Conservation (phyloP, 2,329 filamentous ascomycete genomes). For the Botryotinia globosa region DNA sequence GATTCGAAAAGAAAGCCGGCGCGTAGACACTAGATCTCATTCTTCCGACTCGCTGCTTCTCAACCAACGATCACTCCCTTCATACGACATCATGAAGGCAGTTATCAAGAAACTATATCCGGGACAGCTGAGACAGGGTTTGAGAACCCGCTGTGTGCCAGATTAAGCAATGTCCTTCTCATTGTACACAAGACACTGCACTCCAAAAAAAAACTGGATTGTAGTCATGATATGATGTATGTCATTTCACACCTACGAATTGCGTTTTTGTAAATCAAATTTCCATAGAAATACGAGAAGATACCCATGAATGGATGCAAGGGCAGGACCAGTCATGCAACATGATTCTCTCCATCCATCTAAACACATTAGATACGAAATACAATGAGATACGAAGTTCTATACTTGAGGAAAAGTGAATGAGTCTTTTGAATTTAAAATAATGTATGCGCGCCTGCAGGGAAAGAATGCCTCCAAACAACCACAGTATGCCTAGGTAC, state of each 20-base stretch:
- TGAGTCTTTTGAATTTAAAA: conserved; percentile 15
- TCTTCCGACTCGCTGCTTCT: neutral
- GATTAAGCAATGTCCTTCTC: neutral
- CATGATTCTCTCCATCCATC: conserved; percentile 5
- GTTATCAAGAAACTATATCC: neutral
- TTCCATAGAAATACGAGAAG: conserved; percentile 11
- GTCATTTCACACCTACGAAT: neutral
- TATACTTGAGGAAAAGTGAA: conserved; percentile 16
- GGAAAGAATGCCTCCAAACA: conserved; percentile 14
- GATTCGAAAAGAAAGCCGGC: neutral
- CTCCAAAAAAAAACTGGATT: neutral
- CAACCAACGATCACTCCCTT: neutral
- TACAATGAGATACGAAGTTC: conserved; percentile 4
- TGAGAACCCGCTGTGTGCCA: neutral
- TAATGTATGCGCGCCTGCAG: conserved; percentile 15
- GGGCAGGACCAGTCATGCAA: neutral
- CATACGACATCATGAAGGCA: neutral
- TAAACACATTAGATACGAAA: conserved; percentile 1
- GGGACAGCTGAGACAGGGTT: neutral
- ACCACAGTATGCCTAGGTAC: neutral
- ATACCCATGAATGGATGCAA: conserved; percentile 9
- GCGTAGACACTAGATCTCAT: neutral
- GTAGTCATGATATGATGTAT: conserved; percentile 10
- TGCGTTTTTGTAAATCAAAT: conserved; percentile 11
- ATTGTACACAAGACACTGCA: neutral